These are phyloP conservation scores for Sergeia podlipaevii DNA, from an alignment of 208 protist genomes.

Conservation along the genomic window DNA sequence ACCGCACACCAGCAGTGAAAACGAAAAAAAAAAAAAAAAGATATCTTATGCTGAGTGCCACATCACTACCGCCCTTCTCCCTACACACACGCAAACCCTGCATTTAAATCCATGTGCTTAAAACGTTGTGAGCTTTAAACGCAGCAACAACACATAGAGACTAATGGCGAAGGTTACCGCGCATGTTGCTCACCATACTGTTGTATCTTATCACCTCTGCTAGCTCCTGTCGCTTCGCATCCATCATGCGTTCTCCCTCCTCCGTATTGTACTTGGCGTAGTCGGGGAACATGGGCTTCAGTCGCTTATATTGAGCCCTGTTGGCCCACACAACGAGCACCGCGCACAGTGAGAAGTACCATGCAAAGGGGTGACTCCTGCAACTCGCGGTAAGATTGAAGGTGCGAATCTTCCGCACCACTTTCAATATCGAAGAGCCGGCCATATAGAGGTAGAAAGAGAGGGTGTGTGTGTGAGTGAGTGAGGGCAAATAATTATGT, in stretches of 20 bases:
- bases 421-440: slow-evolving; percentile 5
- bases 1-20: no score
- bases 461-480: slow-evolving; percentile 3
- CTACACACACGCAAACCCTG: not conserved
- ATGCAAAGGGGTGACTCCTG: slow-evolving; percentile 41
- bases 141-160: not conserved
- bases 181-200: slow-evolving; percentile 69
- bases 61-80: not conserved
- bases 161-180: slow-evolving; percentile 31
- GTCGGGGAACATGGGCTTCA: slow-evolving; percentile 61
- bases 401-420: slow-evolving; percentile 43
- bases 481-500: slow-evolving; percentile 1
- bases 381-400: slow-evolving; percentile 58
- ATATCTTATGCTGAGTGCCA: not conserved
- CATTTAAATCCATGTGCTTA: slow-evolving; percentile 4
- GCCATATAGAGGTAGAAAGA: not conserved
- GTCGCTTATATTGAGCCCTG: slow-evolving; percentile 68
- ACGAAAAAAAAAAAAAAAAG: slow-evolving; percentile 7
- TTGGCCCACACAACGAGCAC: slow-evolving; percentile 64
- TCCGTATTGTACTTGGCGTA: slow-evolving; percentile 51
- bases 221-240: slow-evolving; percentile 73
- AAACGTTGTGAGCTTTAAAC: slow-evolving; percentile 9
- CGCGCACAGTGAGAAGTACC: slow-evolving; percentile 46
- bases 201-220: slow-evolving; percentile 77
- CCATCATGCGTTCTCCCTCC: slow-evolving; percentile 63